A percentile compares a stretch with the other conserved stretches of the same genome.
phyloP scores from a whole-genome alignment of 192 early-diverging fungal genomes.

The Linnemannia schmuckeri region DNA sequence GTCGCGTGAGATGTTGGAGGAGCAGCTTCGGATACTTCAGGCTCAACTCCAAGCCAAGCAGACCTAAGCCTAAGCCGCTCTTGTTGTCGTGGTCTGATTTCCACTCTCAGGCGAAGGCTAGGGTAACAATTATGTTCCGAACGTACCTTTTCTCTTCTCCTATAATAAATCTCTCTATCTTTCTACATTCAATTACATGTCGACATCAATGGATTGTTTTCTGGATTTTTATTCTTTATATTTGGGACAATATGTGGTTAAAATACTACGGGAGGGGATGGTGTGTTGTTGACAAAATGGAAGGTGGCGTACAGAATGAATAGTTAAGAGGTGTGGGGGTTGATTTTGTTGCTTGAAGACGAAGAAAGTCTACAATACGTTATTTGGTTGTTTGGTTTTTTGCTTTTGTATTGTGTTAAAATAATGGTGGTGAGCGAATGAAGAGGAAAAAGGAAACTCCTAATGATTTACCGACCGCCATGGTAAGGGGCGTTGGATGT shows the following conservation, averaged over 20 bases:
- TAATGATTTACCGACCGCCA: not conserved
- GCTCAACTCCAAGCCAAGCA: conserved; percentile 15
- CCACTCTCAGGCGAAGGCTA: not conserved
- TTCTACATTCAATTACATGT: too few species aligned
- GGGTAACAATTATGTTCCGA: not conserved
- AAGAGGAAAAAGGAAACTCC: not conserved
- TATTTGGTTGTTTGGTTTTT: not conserved
- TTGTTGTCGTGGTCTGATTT: not conserved
- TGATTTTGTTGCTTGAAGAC: not conserved
- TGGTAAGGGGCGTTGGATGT: conserved; percentile 33
- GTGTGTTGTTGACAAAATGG: not conserved
- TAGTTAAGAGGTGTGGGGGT: not conserved
- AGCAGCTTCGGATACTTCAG: conserved; percentile 34
- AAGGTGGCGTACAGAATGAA: not conserved
- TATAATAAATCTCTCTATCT: not conserved
- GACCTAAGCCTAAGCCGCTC: not conserved
- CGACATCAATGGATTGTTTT: not conserved
- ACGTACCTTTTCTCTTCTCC: not conserved
- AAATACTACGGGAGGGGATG: not conserved
- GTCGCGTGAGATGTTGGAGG: conserved; percentile 20
- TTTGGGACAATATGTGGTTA: not conserved
- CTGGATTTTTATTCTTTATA: not conserved
- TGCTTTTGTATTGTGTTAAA: not conserved
- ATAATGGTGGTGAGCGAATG: not conserved
- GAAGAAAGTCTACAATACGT: not conserved